Evolutionary conservation across 176 grass and related monocot genomes (phyloP), one percentile per base, ranked within the genome.

Genomic region (Poa annua): DNA sequence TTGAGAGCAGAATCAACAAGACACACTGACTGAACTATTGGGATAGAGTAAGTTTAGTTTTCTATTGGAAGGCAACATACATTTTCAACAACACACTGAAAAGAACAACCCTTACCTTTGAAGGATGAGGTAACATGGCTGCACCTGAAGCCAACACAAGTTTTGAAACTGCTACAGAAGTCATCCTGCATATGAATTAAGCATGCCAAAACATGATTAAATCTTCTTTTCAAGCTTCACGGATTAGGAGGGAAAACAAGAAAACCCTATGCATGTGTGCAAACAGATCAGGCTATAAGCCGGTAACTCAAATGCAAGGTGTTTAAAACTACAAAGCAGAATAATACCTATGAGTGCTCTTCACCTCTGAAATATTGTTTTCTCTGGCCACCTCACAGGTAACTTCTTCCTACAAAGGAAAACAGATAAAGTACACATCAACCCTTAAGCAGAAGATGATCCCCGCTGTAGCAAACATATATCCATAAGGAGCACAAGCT

Each of bases 91-190:
- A 59, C 22, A 55, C n/a, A 32, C 33, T 9, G 7, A 56, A 51
- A 85, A 56, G 35, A 52, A 67, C 14, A 55, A 54, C 14, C 33
- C 75, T 32, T 89, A 98, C 96, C 93, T 99, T 99, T 34, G 93
- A 88, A 88, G 96, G 96, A 89, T 99, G 96, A 55, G 96, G 96
- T 87, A 94, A 61, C 57, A 99, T 94, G 33, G 96, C 87, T 72
- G 91, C 96, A 71, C 93, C 91, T 87, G 96, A 99, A 85, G 87
- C 75, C 44, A 99, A 70, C 38, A 85, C 75, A 71, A 93, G 89
- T 70, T 74, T 86, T 64, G 87, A 84, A 66, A 73, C 11, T 3
- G 71, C 62, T 79, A 42, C 56, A 19, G 84, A 86, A 83, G 39
- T 64, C 88, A 87, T 90, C 88, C 88, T 90, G 52, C 44, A 50